Base-by-base conservation (phyloP, 1,139 yeast species). In the Nakaseomyces delphensis region DNA sequence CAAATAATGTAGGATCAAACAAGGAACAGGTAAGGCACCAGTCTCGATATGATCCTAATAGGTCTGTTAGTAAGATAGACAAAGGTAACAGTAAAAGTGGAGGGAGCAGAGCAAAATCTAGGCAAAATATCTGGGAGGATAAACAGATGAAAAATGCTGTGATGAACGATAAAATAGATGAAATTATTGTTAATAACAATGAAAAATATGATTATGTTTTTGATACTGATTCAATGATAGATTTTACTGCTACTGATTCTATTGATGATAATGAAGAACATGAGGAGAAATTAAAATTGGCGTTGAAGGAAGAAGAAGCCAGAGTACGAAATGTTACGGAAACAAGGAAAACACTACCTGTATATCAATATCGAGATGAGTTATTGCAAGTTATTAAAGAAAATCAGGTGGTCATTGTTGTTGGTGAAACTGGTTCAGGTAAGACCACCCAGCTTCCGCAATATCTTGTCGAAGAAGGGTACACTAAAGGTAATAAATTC, bases 401-500 rank as follows among this genome's bases (percentile, higher is more conserved):
- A 47, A 74, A 83, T 52, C 95, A 87, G 57, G 81, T 87, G 14
- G 60, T 87, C 32, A 83, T 91, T 35, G 82, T 91, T 21, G 96
- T 91, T 33, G 98, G 98, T 47, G 98, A 91, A 59, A 91, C 98
- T 0, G 98, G 98, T 37, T 84, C 96, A 0, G 98, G 98, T 53
- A 91, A 91, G 61, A 87, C 97, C 1, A 91, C 98, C 0, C 98
- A 91, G 63, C 67, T 91, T 25, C 87, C 97, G 0, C 98, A 91
- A 62, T 83, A 81, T 58, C 67, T 91, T 11, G 74, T 78, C 47
- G 96, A 87, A 57, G 86, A 82, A 14, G 95, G 95, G 0, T 84
- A 77, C 53, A 70, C 87, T 1, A 54, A 65, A 21, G 57, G 60
- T 38, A 75, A 74, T 0, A 61, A 69, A 51, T 64, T 67, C 47